Evolutionary conservation across 495 filamentous ascomycete genomes (phyloP), one percentile per base, ranked within the genome.

Genomic region (Cetradonia linearis): DNA sequence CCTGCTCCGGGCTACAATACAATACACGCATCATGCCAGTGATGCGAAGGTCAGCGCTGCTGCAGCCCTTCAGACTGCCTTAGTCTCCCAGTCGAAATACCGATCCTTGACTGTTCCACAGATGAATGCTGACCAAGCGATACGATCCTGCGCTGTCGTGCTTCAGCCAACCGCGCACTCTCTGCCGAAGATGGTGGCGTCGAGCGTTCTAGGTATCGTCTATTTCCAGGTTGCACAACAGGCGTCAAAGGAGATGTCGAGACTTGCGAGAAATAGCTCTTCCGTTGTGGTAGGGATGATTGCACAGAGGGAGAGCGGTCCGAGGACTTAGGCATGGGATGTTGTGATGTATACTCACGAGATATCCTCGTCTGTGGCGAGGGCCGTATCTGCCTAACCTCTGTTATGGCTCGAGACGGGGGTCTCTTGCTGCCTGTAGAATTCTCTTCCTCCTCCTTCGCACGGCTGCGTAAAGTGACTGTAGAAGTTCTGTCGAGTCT

Each of bases 141-240:
- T 9, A 56, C 64, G 23, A 68, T 60, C 47, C 66, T 56, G 23
- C 59, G 56, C 56, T 66, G 64, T 28, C 66, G 14, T 40, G 56
- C 61, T 54, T 64, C 66, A 50, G 59, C 64, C 37, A 64, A 55
- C 16, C 66, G 63, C 9, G 46, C 48, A 37, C 55, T 55, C 28
- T 65, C 66, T 30, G 53, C 56, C 31, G 64, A 65, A 4, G 56
- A 53, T 23, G 67, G 61, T 25, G 66, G 65, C 28, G 66, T 62
- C 28, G 65, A 62, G 5, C 58, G 59, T 30, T 68, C 67, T 1
- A 66, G 37, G 55, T 78, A 80, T n/a, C 76, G 70, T 27, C 76
- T 73, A n/a, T 70, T 75, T 28, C 75, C 76, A 18, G 71, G 74
- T 59, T 77, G 76, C 58, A 77, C 73, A 54, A 70, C 75, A 37